Evolutionary conservation across 208 protist genomes (phyloP).

Genomic region (Trypanosoma theileri): DNA sequence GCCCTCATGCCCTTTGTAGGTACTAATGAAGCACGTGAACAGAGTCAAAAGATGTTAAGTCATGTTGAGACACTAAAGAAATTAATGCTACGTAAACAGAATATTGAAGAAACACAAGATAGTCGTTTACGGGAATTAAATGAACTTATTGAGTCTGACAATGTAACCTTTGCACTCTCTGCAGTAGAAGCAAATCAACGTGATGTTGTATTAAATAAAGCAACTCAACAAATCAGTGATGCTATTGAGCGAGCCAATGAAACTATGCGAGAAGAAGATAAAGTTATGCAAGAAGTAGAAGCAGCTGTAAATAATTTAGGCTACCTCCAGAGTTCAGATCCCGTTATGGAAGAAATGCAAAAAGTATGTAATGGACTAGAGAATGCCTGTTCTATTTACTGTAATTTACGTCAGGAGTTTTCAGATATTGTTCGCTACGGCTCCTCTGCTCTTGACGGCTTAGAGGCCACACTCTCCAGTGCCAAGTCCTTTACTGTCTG

Average conservation of each 20-base stretch:
- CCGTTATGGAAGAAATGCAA: conserved; percentile 60
- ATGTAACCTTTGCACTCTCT: conserved; percentile 61
- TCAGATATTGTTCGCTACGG: conserved; percentile 40
- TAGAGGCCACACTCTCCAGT: conserved; percentile 46
- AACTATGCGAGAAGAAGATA: conserved; percentile 41
- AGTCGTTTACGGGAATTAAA: conserved; percentile 42
- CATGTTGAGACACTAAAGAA: conserved; percentile 54
- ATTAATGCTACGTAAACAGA: conserved; percentile 42
- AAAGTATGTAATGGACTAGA: conserved; percentile 79
- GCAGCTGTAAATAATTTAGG: conserved; percentile 48
- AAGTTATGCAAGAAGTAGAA: conserved; percentile 48
- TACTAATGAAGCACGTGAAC: conserved; percentile 59
- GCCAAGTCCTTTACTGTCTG: conserved; percentile 66
- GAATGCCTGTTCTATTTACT: conserved; percentile 57
- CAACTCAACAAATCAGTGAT: conserved; percentile 54
- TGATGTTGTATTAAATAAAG: conserved; percentile 48
- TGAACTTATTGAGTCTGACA: conserved; percentile 72
- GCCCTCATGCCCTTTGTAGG: conserved; percentile 81
- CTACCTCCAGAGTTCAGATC: conserved; percentile 73
- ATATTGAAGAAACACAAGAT: conserved; percentile 41
- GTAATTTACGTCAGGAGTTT: conserved; percentile 54
- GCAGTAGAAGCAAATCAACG: conserved; percentile 58
- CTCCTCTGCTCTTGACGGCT: conserved; percentile 47
- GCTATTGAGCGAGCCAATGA: conserved; percentile 56
- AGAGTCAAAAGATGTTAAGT: conserved; percentile 54